Conservation (phyloP, 495 filamentous ascomycete genomes). For the Neurospora tetraspora region DNA sequence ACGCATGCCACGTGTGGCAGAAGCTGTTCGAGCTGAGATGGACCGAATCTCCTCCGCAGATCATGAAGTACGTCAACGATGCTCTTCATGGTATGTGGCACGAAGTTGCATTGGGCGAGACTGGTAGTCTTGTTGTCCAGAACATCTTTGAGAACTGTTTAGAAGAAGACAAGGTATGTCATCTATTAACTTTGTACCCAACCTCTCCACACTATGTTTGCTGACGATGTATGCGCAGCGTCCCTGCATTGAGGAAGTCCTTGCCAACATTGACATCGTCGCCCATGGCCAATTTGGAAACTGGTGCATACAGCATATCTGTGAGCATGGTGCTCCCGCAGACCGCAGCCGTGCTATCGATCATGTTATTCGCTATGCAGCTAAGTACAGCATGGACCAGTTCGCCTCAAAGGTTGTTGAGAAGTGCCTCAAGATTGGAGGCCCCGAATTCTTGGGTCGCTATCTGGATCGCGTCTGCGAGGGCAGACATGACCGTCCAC, state of each 20-base stretch:
- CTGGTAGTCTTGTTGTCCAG: slow-evolving; percentile 93
- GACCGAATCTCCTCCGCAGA: slow-evolving; percentile 88
- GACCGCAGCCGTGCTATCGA: slow-evolving; percentile 91
- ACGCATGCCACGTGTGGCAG: slow-evolving; percentile 99
- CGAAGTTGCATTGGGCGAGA: slow-evolving; percentile 93
- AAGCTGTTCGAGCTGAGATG: slow-evolving; percentile 98
- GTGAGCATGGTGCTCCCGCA: slow-evolving; percentile 85
- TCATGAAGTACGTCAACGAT: slow-evolving; percentile 98
- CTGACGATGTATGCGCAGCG: slow-evolving; percentile 50
- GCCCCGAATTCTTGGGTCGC: slow-evolving; percentile 78
- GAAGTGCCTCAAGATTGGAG: slow-evolving; percentile 96
- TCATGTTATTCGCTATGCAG: slow-evolving; percentile 82
- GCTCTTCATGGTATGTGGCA: slow-evolving; percentile 96
- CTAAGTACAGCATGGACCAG: slow-evolving; percentile 98
- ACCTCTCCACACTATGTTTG: neutral
- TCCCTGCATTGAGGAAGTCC: slow-evolving; percentile 91
- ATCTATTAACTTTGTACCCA: neutral
- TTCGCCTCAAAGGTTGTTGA: slow-evolving; percentile 99
- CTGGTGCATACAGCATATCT: slow-evolving; percentile 99
- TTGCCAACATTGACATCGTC: slow-evolving; percentile 87
- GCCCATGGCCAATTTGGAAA: slow-evolving; percentile 98
- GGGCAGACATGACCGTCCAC: slow-evolving; percentile 78
- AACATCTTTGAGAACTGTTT: slow-evolving; percentile 99
- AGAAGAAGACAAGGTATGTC: slow-evolving; percentile 87
- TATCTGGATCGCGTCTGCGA: slow-evolving; percentile 93